phyloP scores from a whole-genome alignment of 768 basidiomycete genomes.

The Auricularia auricula-judae region DNA sequence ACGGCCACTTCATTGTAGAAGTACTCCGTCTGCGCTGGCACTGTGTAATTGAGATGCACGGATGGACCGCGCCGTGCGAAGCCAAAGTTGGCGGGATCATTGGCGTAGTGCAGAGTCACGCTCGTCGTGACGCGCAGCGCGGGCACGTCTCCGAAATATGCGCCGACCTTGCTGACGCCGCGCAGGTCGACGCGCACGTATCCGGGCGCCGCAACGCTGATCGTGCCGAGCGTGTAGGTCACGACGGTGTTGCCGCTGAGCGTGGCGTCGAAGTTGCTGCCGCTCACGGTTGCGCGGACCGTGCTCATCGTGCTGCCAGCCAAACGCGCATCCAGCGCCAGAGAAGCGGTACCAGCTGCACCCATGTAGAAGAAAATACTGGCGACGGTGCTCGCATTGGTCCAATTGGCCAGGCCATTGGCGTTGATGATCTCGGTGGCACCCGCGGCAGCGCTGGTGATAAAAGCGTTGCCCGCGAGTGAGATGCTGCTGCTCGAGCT shows the following conservation, averaged over 20 bases:
- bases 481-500: not conserved
- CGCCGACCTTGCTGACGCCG: not conserved
- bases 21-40: not conserved
- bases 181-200: not conserved
- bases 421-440: not conserved
- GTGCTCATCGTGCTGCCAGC: not conserved
- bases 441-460: not conserved
- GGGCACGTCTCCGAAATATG: not conserved
- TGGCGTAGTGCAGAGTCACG: not conserved
- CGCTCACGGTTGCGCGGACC: not conserved
- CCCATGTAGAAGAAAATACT: not conserved
- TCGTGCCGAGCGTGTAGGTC: not conserved
- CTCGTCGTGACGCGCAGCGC: not conserved
- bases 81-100: not conserved
- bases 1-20: not conserved
- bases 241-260: not conserved
- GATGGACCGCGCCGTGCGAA: not conserved
- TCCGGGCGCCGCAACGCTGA: not conserved
- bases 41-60: not conserved
- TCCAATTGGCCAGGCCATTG: not conserved
- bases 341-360: not conserved
- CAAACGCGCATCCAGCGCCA: not conserved
- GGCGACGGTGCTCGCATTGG: not conserved
- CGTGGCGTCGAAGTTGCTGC: not conserved
- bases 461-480: not conserved